Evolutionary conservation across 2,329 filamentous ascomycete genomes (phyloP).

Genomic region (Colletotrichum higginsianum): DNA sequence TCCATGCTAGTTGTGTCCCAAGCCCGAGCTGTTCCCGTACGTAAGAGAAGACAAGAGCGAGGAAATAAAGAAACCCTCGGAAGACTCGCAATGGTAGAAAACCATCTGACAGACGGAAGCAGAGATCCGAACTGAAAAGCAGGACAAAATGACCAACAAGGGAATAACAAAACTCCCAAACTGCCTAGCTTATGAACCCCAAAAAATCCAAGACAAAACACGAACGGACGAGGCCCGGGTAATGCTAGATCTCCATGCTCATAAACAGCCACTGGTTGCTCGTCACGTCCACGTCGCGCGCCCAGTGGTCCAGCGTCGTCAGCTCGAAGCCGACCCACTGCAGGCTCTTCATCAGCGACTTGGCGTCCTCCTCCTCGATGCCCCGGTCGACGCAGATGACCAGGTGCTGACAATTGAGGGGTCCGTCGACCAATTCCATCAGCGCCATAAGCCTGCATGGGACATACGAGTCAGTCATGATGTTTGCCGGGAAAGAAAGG

Average conservation of each 20-base stretch:
- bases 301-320: conserved; percentile 84
- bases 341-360: conserved; percentile 82
- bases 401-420: conserved; percentile 83
- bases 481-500: neutral
- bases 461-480: conserved; percentile 47
- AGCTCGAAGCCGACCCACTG: conserved; percentile 95
- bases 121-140: neutral
- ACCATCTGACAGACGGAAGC: too few species aligned
- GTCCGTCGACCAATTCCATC: conserved; percentile 86
- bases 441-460: conserved; percentile 82
- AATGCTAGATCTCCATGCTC: conserved; percentile 82
- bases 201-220: conserved; percentile 15
- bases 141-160: neutral
- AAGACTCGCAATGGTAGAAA: neutral
- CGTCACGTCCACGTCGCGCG: conserved; percentile 73
- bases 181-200: conserved; percentile 32
- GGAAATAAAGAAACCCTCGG: conserved; percentile 3
- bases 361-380: conserved; percentile 73
- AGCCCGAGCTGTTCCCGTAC: conserved; percentile 13
- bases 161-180: conserved; percentile 30
- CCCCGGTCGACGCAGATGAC: conserved; percentile 86
- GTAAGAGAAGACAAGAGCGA: conserved; percentile 30
- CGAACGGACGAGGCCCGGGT: conserved; percentile 7
- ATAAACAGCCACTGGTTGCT: conserved; percentile 89
- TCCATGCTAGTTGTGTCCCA: conserved; percentile 14